These are phyloP conservation scores for Lupinus albus DNA, from an alignment of 306 rosid species.

Conservation along the genomic window DNA sequence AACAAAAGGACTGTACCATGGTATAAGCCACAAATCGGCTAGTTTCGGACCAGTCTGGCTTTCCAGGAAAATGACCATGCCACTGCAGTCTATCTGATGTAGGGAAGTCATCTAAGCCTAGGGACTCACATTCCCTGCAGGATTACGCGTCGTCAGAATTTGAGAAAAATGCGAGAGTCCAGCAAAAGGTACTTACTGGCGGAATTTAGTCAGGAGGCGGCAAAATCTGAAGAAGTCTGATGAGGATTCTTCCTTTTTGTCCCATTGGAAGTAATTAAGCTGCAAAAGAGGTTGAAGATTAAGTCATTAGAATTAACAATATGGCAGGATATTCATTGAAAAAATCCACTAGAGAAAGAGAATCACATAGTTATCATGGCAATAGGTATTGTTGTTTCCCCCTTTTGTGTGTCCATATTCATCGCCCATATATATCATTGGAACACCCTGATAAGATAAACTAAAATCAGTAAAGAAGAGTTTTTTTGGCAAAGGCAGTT, in stretches of 20 bases:
- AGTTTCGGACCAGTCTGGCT: slow-evolving; percentile 82
- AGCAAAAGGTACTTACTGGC: slow-evolving; percentile 53
- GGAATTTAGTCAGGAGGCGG: slow-evolving; percentile 74
- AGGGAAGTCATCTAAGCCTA: slow-evolving; percentile 81
- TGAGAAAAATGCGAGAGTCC: slow-evolving; percentile 25
- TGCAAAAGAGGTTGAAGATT: slow-evolving; percentile 46
- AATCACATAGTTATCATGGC: slow-evolving; percentile 88
- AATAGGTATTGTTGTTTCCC: slow-evolving; percentile 96
- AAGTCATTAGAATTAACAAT: slow-evolving; percentile 30
- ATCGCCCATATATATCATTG: slow-evolving; percentile 89
- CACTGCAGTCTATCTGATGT: slow-evolving; percentile 89
- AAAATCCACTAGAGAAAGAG: slow-evolving; percentile 38
- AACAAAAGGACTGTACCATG: slow-evolving; percentile 54
- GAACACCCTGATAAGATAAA: too few species aligned
- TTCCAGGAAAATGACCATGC: slow-evolving; percentile 87
- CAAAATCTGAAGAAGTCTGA: slow-evolving; percentile 86
- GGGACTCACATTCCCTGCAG: slow-evolving; percentile 88
- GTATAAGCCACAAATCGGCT: slow-evolving; percentile 58
- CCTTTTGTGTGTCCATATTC: slow-evolving; percentile 97
- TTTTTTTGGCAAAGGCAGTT: neutral
- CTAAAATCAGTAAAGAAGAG: neutral
- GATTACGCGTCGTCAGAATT: slow-evolving; percentile 35
- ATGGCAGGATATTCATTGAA: slow-evolving; percentile 25
- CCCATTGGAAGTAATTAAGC: slow-evolving; percentile 93
- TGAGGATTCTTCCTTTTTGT: slow-evolving; percentile 75